These are phyloP conservation scores for Eucalyptus erythrocorys DNA, from an alignment of 345 rosid species.

Conservation along the genomic window DNA sequence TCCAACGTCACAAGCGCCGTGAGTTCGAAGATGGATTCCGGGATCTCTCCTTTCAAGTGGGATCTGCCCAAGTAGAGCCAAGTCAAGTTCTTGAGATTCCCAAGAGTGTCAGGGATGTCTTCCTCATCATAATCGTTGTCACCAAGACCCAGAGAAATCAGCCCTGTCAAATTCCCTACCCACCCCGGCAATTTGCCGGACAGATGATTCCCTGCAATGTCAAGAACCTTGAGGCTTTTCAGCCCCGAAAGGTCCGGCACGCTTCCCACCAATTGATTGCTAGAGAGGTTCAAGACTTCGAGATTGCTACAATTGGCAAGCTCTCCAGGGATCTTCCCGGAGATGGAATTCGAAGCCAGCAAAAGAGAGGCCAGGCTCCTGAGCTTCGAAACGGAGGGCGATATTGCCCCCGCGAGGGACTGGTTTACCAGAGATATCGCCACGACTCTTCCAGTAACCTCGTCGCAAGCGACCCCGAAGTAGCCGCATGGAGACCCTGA, in stretches of 20 bases:
- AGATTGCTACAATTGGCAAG: slow-evolving; percentile 37
- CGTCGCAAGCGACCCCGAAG: slow-evolving; percentile 53
- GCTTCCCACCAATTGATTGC: slow-evolving; percentile 34
- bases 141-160: slow-evolving; percentile 35
- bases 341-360: slow-evolving; percentile 33
- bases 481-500: slow-evolving; percentile 47
- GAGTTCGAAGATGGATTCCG: slow-evolving; percentile 43
- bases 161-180: slow-evolving; percentile 47
- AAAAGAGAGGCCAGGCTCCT: slow-evolving; percentile 24
- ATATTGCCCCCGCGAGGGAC: slow-evolving; percentile 56
- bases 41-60: slow-evolving; percentile 45
- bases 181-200: slow-evolving; percentile 55
- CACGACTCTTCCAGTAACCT: slow-evolving; percentile 26
- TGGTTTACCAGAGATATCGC: slow-evolving; percentile 32
- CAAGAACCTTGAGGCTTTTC: slow-evolving; percentile 35
- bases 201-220: slow-evolving; percentile 34
- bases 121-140: slow-evolving; percentile 32
- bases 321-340: slow-evolving; percentile 48
- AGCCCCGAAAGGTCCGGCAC: slow-evolving; percentile 58
- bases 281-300: slow-evolving; percentile 41
- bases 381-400: slow-evolving; percentile 45
- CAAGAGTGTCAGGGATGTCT: slow-evolving; percentile 43
- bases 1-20: slow-evolving; percentile 35
- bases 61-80: slow-evolving; percentile 30
- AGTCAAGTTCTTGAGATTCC: slow-evolving; percentile 59